Conservation (phyloP, 2,329 filamentous ascomycete genomes). For the Mollisiaceae sp. region DNA sequence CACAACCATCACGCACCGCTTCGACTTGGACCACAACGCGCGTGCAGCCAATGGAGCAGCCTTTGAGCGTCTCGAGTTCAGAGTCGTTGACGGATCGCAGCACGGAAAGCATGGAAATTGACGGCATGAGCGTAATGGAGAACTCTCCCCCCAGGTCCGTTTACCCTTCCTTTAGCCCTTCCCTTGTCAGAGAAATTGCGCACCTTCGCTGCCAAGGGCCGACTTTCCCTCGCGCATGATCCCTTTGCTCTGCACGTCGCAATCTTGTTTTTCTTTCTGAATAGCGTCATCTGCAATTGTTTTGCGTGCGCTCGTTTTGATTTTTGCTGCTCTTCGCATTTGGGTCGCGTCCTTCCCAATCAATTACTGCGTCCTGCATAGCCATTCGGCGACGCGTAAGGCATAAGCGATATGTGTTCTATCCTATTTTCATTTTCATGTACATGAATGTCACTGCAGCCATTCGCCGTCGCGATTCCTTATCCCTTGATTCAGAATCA, state of each 20-base stretch:
- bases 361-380: constrained; percentile 30
- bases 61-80: constrained; percentile 30
- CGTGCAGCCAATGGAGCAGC: constrained; percentile 22
- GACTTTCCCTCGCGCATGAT: background rate
- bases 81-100: constrained; percentile 37
- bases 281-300: background rate
- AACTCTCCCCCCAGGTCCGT: constrained; percentile 35
- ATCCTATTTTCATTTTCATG: constrained; percentile 23
- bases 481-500: constrained; percentile 20
- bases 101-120: constrained; percentile 37
- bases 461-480: constrained; percentile 1
- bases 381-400: constrained; percentile 30
- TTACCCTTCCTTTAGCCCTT: constrained; percentile 9
- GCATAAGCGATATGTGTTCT: constrained; percentile 33
- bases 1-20: constrained; percentile 9
- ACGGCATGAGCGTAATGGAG: constrained; percentile 31
- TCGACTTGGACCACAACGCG: constrained; percentile 11
- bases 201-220: constrained; percentile 3
- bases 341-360: constrained; percentile 18
- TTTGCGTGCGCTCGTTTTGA: constrained; percentile 10
- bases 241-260: background rate
- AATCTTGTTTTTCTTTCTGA: background rate
- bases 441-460: constrained; percentile 12
- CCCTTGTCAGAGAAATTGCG: constrained; percentile 3
- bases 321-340: constrained; percentile 17